Evolutionary conservation across 495 filamentous ascomycete species (phyloP), one percentile per base, ranked within the genome.

Genomic region (Aspergillus taichungensis): DNA sequence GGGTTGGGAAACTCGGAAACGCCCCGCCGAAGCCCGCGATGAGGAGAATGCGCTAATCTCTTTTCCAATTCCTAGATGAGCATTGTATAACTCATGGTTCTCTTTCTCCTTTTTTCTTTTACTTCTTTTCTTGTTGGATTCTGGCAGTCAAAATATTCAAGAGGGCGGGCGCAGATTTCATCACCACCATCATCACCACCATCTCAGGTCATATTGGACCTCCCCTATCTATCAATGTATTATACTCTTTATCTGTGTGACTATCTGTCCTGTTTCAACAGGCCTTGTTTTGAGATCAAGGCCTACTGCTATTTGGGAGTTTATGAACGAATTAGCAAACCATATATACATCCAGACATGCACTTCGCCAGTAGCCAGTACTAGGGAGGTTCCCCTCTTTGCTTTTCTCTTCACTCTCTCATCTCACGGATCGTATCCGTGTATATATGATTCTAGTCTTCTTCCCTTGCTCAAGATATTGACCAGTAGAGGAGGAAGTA

Each of bases 141-240:
- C 50, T 57, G 52, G 30, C 46, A 46, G 45, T 56, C 50, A 59
- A 51, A 57, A 66, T 60, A 60, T 59, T 47, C 18, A 24, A 24
- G 4, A 60, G 57, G 63, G 56, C 57, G 58, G 58, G 65, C 65
- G 65, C 59, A 68, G 55, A 51, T 57, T 54, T 37, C 48, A 24
- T 24, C 18, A 24, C 18, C 18, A 24, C 4, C 18, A 24, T 24
- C 18, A 24, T 4, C 18, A 24, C 18, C 18, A 24, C 18, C 18
- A 24, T 24, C 18, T 24, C 54, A 62, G 53, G 53, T 50, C 56
- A 51, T 54, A 51, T 42, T 55, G 55, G 54, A 53, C 57, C 53
- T 59, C 51, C 51, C 57, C 49, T 51, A 59, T 61, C 54, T 24
- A 24, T 59, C 49, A 59, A 61, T 68, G 64, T 68, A 68, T 55